These are phyloP conservation scores for Sphaceloma murrayae DNA, from an alignment of 2,329 filamentous ascomycete genomes.

Conservation along the genomic window DNA sequence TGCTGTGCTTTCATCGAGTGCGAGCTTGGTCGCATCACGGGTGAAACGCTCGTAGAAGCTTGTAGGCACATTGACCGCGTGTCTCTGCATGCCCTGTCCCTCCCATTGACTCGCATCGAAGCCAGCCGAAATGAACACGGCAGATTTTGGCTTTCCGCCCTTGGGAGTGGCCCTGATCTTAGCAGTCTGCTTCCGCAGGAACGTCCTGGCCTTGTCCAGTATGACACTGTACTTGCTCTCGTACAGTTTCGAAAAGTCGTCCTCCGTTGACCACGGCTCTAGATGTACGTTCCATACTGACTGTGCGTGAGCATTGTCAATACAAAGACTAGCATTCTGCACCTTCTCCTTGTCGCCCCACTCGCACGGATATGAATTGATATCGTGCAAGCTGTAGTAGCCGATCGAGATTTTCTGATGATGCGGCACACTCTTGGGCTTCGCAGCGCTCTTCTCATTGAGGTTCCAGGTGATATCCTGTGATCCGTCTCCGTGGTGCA, in stretches of 20 bases:
- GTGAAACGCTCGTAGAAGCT: constrained; percentile 93
- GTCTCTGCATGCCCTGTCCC: constrained; percentile 82
- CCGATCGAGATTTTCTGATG: constrained; percentile 83
- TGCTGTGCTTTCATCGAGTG: constrained; percentile 65
- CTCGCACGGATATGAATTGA: constrained; percentile 97
- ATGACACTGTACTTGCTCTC: constrained; percentile 66
- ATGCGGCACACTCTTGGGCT: constrained; percentile 59
- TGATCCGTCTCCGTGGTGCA: constrained; percentile 92
- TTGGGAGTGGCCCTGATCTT: constrained; percentile 49
- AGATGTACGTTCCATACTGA: constrained; percentile 95
- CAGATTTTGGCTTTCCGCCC: constrained; percentile 61
- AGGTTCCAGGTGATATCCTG: constrained; percentile 89
- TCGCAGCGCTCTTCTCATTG: constrained; percentile 57
- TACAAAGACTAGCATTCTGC: constrained; percentile 83
- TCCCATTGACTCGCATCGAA: constrained; percentile 98
- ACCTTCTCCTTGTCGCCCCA: constrained; percentile 88
- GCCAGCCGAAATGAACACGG: constrained; percentile 89
- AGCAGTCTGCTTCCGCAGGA: constrained; percentile 63
- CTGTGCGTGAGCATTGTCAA: constrained; percentile 89
- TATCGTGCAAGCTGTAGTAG: constrained; percentile 95
- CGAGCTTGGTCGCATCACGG: constrained; percentile 70
- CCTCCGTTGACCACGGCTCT: constrained; percentile 69
- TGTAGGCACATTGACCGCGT: constrained; percentile 90
- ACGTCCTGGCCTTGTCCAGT: constrained; percentile 70
- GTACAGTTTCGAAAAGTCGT: constrained; percentile 86